Base-by-base conservation (phyloP, 192 early-diverging fungal genomes). In the Phlyctochytrium bullatum region DNA sequence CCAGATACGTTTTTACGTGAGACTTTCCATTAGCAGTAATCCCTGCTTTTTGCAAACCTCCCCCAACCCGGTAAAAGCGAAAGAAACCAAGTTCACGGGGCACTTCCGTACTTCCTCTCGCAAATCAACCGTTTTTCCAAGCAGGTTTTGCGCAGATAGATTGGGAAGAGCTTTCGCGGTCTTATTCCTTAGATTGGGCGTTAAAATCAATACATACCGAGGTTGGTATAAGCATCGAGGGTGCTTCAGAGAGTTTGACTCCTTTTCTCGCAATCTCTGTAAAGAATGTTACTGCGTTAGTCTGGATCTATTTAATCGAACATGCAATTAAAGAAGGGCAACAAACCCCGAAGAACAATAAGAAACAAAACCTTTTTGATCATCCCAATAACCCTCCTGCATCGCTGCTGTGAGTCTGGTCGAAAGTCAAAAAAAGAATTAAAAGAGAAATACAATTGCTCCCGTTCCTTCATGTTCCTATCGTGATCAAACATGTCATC, bases 171-270 rank as follows among this genome's bases (percentile, higher is more conserved):
- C 24, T 16, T 16, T 74, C 58, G 47, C n/a, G n/a, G n/a, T n/a
- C n/a, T n/a, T n/a, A n/a, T n/a, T n/a, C n/a, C n/a, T n/a, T n/a
- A n/a, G n/a, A n/a, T n/a, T n/a, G n/a, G n/a, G n/a, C n/a, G n/a
- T n/a, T n/a, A n/a, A n/a, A n/a, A n/a, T n/a, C n/a, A n/a, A n/a
- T n/a, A n/a, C n/a, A n/a, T n/a, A n/a, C n/a, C n/a, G n/a, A n/a
- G n/a, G n/a, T n/a, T n/a, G n/a, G n/a, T n/a, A n/a, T 63, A 66
- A 76, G 64, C n/a, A 56, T 30, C 1, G 50, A 24, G 3, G 72
- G 72, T 2, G 82, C 82, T 32, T 70, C 72, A 79, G 79, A 83
- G 52, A 83, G 66, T 67, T 83, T 83, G 10, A 28, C 72, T 14
- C 82, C 82, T 51, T 73, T 76, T 33, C 51, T 31, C 1, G 77